Evolutionary conservation across 2,329 filamentous ascomycete genomes (phyloP), one percentile per base, ranked within the genome.

Genomic region (Ceratocystis smalleyi): DNA sequence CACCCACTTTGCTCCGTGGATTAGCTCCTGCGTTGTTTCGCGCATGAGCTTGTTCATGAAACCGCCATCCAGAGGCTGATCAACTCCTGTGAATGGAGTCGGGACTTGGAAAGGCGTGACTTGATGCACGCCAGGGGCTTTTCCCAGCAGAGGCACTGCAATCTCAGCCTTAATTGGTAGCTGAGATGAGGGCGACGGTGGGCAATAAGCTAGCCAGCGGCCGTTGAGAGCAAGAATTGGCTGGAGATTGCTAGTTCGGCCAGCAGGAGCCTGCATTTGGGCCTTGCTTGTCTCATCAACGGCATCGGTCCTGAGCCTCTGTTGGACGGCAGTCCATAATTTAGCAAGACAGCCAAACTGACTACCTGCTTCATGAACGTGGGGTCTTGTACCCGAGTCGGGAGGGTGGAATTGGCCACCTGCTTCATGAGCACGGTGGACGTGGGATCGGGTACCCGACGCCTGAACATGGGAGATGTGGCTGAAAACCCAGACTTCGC

Each of bases 291-390:
- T 69, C 67, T 83, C 81, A 65, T 79, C 76, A 0, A 75, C 69
- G 30, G 76, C 72, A 35, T 81, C 78, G 27, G 76, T 76, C 66
- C 78, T 78, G 19, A 77, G 74, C 35, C 77, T 76, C 68, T 84
- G 81, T 71, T 94, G 89, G 32, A 96, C 77, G 55, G 85, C 86
- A 0, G 94, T 96, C 94, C 94, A 99, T 19, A 95, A 77, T 75
- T 99, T 99, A 22, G 87, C 91, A 64, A 94, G 78, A 70, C 91
- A 96, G 45, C 74, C 77, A 72, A 81, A 86, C 17, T 73, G 71
- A 55, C 76, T 68, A 24, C 75, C 75, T 1, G 73, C 70, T 64
- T 74, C 71, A 8, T 35, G 57, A 15, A 15, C 43, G 43, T 17
- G 22, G 5, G 74, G 12, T 40, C 35, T 40, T 15, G 35, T 40